A percentile compares a stretch with the other conserved stretches of the same genome.
These are phyloP conservation scores for Zygoascus flipseniorum DNA, from an alignment of 805 yeast genomes.

Conservation along the genomic window DNA sequence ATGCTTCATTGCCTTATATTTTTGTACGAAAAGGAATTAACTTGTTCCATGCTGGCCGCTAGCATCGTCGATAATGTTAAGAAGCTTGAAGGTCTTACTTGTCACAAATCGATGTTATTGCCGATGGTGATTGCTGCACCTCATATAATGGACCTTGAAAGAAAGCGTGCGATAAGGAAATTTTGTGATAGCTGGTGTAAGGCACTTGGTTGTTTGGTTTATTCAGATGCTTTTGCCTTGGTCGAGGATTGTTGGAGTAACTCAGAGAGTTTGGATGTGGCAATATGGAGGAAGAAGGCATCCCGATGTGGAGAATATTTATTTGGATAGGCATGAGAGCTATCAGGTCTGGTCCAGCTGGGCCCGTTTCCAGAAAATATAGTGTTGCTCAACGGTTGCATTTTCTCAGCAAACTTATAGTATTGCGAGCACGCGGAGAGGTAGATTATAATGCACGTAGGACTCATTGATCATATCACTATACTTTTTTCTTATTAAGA, in stretches of 20 bases:
- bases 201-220: background rate
- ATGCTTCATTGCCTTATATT: background rate
- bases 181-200: background rate
- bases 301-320: background rate
- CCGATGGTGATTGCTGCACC: background rate
- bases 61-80: background rate
- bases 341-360: too few relatives aligned
- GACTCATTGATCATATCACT: too few relatives aligned
- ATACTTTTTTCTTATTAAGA: too few relatives aligned
- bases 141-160: background rate
- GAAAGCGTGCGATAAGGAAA: background rate
- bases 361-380: too few relatives aligned
- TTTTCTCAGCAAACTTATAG: too few relatives aligned
- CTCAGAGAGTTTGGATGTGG: background rate
- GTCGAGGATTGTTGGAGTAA: background rate
- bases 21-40: background rate
- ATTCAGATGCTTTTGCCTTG: background rate
- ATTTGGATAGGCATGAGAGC: background rate
- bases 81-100: background rate
- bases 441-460: too few relatives aligned
- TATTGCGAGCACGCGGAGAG: too few relatives aligned
- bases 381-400: too few relatives aligned
- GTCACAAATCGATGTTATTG: background rate
- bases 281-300: background rate
- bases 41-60: background rate